Evolutionary conservation across 768 basidiomycete genomes (phyloP), one percentile per base, ranked within the genome.

Genomic region (Paxillus involutus): DNA sequence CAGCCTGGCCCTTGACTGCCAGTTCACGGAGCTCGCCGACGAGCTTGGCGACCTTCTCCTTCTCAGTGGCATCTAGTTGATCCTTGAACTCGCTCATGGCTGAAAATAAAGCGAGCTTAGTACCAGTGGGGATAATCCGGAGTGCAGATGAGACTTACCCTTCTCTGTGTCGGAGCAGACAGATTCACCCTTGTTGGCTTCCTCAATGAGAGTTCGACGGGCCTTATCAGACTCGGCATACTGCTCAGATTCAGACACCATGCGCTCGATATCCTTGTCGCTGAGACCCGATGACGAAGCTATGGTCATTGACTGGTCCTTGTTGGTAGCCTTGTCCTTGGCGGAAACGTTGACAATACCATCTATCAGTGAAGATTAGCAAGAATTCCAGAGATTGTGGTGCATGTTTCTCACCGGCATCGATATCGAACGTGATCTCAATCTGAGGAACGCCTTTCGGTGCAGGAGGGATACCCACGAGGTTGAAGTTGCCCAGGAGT

Each of bases 51-150:
- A 99, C 95, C 78, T 95, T 98, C 67, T 95, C 94, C 75, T 89
- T 89, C 82, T 99, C 97, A 2, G 85, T 72, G 7, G 83, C 83
- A 60, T 98, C 95, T 52, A 99, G 85, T 68, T 98, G 94, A 44
- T 96, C 92, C 80, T 95, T 94, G 84, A 98, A 98, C 76, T 99
- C 97, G 65, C 79, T 83, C 88, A 98, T 91, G 16, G 94, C 92
- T 91, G 62, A 5, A 21, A 8, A 56, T 2, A 12, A 32, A 8
- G 49, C 2, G 26, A 13, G 3, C 21, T 66, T 11, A 68, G 49
- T 26, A 45, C 8, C 14, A 0, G 32, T 14, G 12, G 4, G 4
- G 16, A 33, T 12, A 26, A 0, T 9, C 32, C 12, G 24, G 26
- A 6, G 40, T 6, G 24, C 36, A 10, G 10, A 36, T 35, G 11